Evolutionary conservation across 2,329 filamentous ascomycete genomes (phyloP), one percentile per base, ranked within the genome.

Genomic region (Aspergillus sp.): DNA sequence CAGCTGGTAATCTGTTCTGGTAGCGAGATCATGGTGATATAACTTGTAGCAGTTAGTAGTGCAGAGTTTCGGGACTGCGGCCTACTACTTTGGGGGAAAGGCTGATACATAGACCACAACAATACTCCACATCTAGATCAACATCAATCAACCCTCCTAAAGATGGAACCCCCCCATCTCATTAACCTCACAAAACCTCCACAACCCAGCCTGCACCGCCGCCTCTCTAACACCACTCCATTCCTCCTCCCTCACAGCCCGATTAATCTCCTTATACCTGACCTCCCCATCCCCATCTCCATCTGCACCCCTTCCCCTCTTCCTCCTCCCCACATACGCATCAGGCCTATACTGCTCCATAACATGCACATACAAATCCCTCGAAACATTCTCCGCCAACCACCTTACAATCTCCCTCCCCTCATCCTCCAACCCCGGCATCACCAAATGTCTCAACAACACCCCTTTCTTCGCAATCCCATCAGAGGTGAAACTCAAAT

Each of bases 291-390:
- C 64, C 39, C 62, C 65, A 1, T 19, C 36, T n/a, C 2, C 28
- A 5, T 28, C n/a, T 58, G 8, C 58, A 51, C 15, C 57, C 15
- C 66, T 71, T 12, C 60, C 69, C 59, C 80, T 78, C 67, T 78
- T 85, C 57, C 81, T 79, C 78, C 92, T 94, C 3, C 91, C 91
- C 0, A 96, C 91, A 73, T 96, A 87, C 0, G 90, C 91, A 64
- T 90, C 85, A 0, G 91, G 91, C 63, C 87, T 87, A 70, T 95
- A 95, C 76, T 96, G 91, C 76, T 96, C 91, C 91, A 95, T 95
- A 65, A 96, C 88, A 72, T 96, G 89, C 61, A 95, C 85, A 75
- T 93, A 94, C 47, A 90, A 82, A 73, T 95, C 91, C 58, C 80
- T 83, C 3, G 89, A 91, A 2, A 96, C 82, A 55, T 92, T 85